Base-by-base conservation (phyloP, 352 stramenopile genomes). In the Phytopythium delawarense region DNA sequence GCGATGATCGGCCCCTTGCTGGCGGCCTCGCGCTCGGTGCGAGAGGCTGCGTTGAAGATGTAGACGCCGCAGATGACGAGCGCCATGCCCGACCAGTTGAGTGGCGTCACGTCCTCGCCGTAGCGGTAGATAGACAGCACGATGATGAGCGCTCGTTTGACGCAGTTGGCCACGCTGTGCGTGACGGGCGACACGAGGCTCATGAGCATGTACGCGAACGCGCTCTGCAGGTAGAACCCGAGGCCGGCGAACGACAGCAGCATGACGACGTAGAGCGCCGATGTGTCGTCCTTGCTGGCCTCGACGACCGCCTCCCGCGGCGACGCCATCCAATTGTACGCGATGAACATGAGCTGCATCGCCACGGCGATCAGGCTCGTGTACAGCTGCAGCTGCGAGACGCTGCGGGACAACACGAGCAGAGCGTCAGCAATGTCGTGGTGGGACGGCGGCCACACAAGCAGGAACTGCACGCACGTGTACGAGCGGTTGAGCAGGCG, bases 201-300 rank as follows among this genome's bases (percentile, higher is more conserved):
- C 88, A 97, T 97, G 51, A 95, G 88, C 77, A 84, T 79, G 70
- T 97, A 97, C 40, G 91, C 91, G 52, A 94, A 88, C 16, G 88
- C 86, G 50, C 87, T 96, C 73, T 97, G 91, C 32, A 96, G 72
- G 76, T 96, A 96, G 70, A 96, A 97, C 23, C 83, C 87, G 45
- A 94, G 74, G 13, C 88, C 88, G 63, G 89, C 87, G 32, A 84
- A 28, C 12, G 81, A 49, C 15, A 96, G 70, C 28, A 92, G 56
- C 59, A 81, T 25, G 53, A 87, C 67, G 28, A 90, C 58, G 51
- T 79, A 89, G 7, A 70, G 48, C 46, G 62, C 37, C 2, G 81
- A 91, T 37, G 63, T 63, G 23, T 77, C 62, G 11, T 59, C 69
- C 25, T 72, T 63, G 16, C 57, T 71, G 2, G 53, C 70, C 34